Conservation (phyloP, 768 basidiomycete species). For the Leccinellum luteum region DNA sequence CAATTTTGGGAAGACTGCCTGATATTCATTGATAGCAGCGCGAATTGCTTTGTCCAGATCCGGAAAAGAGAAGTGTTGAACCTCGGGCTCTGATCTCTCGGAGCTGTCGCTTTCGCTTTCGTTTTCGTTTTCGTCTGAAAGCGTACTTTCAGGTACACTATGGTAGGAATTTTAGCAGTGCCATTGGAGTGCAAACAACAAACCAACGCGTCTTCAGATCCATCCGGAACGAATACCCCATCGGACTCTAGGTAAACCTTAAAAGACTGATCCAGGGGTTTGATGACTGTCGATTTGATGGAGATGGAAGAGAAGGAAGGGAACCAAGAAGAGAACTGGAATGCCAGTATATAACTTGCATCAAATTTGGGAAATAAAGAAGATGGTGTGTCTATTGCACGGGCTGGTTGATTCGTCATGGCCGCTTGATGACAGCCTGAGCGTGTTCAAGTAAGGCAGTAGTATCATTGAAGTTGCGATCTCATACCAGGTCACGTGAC, state of each 20-base stretch:
- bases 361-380: slow-evolving; percentile 50
- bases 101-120: slow-evolving; percentile 42
- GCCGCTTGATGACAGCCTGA: background rate
- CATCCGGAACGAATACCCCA: slow-evolving; percentile 79
- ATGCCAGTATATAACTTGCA: slow-evolving; percentile 56
- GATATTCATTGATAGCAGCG: slow-evolving; percentile 60
- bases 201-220: slow-evolving; percentile 73
- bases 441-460: too few species aligned
- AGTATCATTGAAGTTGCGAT: background rate
- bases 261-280: slow-evolving; percentile 63
- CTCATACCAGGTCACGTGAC: slow-evolving; percentile 12
- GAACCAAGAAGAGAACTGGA: slow-evolving; percentile 88
- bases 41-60: slow-evolving; percentile 76
- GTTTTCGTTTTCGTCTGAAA: slow-evolving; percentile 57
- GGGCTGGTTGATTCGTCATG: background rate
- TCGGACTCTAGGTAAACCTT: slow-evolving; percentile 75
- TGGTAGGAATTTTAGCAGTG: background rate
- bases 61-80: slow-evolving; percentile 65
- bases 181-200: background rate
- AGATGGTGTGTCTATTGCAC: background rate
- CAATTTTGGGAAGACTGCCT: slow-evolving; percentile 91
- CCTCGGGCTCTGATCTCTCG: slow-evolving; percentile 35
- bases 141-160: slow-evolving; percentile 52
- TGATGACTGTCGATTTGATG: slow-evolving; percentile 73
- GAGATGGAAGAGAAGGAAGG: slow-evolving; percentile 59